phyloP scores from a whole-genome alignment of 257 asterid species.

The Oldenlandia corymbosa region DNA sequence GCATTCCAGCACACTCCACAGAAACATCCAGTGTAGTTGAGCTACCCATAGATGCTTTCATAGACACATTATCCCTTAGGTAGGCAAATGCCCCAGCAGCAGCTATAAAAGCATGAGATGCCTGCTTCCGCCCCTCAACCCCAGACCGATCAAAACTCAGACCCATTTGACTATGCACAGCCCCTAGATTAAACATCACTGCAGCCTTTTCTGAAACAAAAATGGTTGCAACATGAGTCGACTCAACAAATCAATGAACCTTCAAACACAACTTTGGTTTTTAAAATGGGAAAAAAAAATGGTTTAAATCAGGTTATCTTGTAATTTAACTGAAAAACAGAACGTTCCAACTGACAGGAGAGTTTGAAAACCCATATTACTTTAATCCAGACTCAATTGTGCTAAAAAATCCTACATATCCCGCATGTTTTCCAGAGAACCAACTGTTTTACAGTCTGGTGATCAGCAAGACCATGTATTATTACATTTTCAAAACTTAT shows the following conservation, averaged over 20 bases:
- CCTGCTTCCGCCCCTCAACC: conserved; percentile 93
- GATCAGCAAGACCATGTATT: background rate
- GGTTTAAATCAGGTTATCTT: background rate
- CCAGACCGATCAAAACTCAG: conserved; percentile 76
- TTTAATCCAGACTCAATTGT: background rate
- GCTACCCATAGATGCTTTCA: conserved; percentile 81
- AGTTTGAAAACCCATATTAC: background rate
- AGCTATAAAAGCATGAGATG: conserved; percentile 84
- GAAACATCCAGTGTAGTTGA: conserved; percentile 80
- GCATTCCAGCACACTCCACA: conserved; percentile 89
- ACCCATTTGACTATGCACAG: conserved; percentile 94
- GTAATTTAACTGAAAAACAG: background rate
- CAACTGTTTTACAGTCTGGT: background rate
- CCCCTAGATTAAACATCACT: conserved; percentile 86
- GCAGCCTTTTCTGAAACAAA: conserved; percentile 80
- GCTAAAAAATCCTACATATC: background rate
- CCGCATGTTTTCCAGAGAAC: background rate
- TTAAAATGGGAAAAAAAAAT: no score
- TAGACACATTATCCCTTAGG: conserved; percentile 77
- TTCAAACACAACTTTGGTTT: background rate
- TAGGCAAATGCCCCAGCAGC: conserved; percentile 93
- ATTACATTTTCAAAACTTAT: background rate
- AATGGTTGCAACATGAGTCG: background rate
- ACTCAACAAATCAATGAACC: background rate
- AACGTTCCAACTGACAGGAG: background rate